Base-by-base conservation (phyloP, 2,329 filamentous ascomycete species). In the Aspergillus neoniger region DNA sequence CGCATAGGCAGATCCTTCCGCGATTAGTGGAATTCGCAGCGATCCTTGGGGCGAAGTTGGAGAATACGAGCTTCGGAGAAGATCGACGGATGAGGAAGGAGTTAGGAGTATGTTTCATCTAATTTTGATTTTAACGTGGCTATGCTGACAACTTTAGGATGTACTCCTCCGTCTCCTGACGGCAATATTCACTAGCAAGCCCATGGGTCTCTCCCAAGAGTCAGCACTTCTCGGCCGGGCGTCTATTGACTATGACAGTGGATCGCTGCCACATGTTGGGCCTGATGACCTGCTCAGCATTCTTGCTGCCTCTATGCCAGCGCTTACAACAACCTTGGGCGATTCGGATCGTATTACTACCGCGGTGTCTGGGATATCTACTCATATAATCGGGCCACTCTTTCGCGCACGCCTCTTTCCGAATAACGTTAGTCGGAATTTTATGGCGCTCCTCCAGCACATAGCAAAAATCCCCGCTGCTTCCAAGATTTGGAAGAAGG, bases 21-120 rank as follows among this genome's bases (percentile, higher is more conserved):
- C 88, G 89, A 55, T 80, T 99, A 48, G 81, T 99, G 12, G 91
- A 96, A 68, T 97, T 98, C 70, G 90, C 92, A 0, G 90, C 91
- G 1, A 91, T 96, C 41, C 80, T 99, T 39, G 94, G 95, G 1
- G 90, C 95, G 73, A 99, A 99, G 80, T 90, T 98, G 53, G 93
- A 97, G 74, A 97, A 99, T 69, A 99, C 94, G 12, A 97, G 93
- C 69, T 98, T 97, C 77, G 94, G 94, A 36, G 94, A 98, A 78
- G 91, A 97, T 77, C 85, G 88, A 55, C 92, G 90, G 75, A 96
- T 97, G 92, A 87, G 93, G 63, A 86, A 90, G 72, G 94, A 98
- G 62, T 81, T 98, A 17, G 91, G 91, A 23, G 91, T 94, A 82
- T 77, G 90, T 84, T 43, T 30, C 39, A 44, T 28, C 2, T 5